Evolutionary conservation across 2,329 filamentous ascomycete genomes (phyloP), one percentile per base, ranked within the genome.

Genomic region (Curvularia sp.): DNA sequence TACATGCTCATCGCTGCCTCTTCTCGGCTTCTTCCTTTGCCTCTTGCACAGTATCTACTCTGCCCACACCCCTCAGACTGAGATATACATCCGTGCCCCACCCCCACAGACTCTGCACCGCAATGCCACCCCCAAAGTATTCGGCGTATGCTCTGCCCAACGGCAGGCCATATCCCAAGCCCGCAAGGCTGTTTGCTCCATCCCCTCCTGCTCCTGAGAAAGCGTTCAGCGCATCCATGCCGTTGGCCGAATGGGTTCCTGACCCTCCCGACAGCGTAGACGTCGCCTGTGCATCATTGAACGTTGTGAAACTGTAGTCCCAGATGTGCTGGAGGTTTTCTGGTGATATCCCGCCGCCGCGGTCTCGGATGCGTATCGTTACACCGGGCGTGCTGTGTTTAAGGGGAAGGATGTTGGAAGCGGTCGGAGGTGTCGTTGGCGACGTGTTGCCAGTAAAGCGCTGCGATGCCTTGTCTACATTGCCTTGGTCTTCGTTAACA

Each of bases 241-340:
- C 73, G 30, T 63, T 71, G 12, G 61, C 59, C 1, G 68, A 68
- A 27, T 62, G 57, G 10, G 30, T 60, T 43, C 79, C 77, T 34
- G 47, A 39, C 2, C 47, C 34, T 3, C 79, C 74, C 12, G 80
- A 77, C 71, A 67, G 82, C 73, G 64, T 85, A 78, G 53, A 66
- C 6, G 77, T 75, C 10, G 80, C 80, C 60, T 83, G 77, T 39
- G 89, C 84, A 21, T 92, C 91, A 55, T 87, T 89, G 77, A 98
- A 98, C 0, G 95, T 99, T 19, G 94, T 97, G 76, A 97, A 99
- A 62, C 91, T 95, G 76, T 98, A 99, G 6, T 93, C 93, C 93
- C 95, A 99, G 57, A 99, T 93, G 66, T 94, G 89, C 4, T 89
- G 88, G 32, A 95, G 80, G 27, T 95, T 89, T 15, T 93, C 91